A percentile compares a stretch with the other conserved stretches of the same genome.
phyloP scores from a whole-genome alignment of 2,329 filamentous ascomycete genomes.

The Ophiostoma himal-ulmi region DNA sequence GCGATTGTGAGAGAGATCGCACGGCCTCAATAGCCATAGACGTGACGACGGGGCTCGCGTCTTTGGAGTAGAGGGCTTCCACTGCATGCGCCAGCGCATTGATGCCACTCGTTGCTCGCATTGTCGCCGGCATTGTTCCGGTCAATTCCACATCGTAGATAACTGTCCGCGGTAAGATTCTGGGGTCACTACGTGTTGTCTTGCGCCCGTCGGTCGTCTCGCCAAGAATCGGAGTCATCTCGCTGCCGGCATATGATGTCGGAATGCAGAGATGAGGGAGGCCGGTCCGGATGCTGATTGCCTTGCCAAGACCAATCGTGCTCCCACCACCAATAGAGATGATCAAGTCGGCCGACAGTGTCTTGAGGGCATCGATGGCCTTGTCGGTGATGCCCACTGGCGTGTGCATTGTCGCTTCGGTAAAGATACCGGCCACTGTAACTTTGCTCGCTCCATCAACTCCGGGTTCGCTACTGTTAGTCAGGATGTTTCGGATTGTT shows the following conservation, averaged over 20 bases:
- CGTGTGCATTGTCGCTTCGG: slow-evolving; percentile 55
- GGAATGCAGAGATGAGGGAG: slow-evolving; percentile 37
- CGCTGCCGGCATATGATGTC: slow-evolving; percentile 57
- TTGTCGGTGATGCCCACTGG: slow-evolving; percentile 52
- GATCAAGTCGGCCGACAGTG: slow-evolving; percentile 18
- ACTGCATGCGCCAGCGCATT: slow-evolving; percentile 63
- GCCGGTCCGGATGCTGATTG: neutral
- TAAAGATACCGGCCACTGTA: slow-evolving; percentile 18
- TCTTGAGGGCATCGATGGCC: slow-evolving; percentile 39
- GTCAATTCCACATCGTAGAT: slow-evolving; percentile 35
- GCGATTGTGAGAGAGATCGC: slow-evolving; percentile 34
- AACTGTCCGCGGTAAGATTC: slow-evolving; percentile 54
- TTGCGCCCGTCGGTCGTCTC: slow-evolving; percentile 55
- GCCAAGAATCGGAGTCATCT: slow-evolving; percentile 60
- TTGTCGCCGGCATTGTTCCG: slow-evolving; percentile 23
- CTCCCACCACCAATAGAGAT: neutral
- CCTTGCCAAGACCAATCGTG: neutral
- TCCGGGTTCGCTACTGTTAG: neutral
- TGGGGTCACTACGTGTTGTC: slow-evolving; percentile 51
- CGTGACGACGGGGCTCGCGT: slow-evolving; percentile 55
- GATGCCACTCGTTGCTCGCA: slow-evolving; percentile 55
- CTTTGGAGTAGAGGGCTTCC: slow-evolving; percentile 57
- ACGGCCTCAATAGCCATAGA: slow-evolving; percentile 55
- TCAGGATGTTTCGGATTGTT: neutral
- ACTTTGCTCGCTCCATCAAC: neutral